Conservation (phyloP, 208 protist genomes). For the Trypanosoma boissoni region DNA sequence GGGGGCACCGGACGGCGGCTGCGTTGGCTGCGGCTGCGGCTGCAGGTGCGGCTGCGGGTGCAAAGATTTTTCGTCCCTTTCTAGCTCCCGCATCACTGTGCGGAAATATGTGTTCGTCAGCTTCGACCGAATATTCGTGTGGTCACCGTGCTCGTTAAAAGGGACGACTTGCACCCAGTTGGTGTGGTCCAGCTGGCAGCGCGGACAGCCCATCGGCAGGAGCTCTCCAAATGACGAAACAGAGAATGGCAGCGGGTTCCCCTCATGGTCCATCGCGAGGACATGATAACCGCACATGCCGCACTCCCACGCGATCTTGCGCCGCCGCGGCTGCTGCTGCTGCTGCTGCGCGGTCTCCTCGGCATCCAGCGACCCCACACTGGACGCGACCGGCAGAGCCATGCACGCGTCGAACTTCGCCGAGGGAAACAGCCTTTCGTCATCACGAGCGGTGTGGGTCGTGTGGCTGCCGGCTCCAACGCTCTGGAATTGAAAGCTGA, state of each 20-base stretch:
- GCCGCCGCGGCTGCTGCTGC: not conserved
- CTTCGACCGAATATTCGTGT: conserved; percentile 69
- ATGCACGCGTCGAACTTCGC: conserved; percentile 1
- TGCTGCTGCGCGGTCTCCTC: not conserved
- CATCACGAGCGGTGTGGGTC: too few relatives aligned
- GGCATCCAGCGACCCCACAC: not conserved
- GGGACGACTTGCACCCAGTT: conserved; percentile 61
- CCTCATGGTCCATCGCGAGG: conserved; percentile 79
- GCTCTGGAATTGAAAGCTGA: too few relatives aligned
- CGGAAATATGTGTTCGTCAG: conserved; percentile 71
- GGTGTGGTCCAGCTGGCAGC: conserved; percentile 69
- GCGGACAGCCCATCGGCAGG: conserved; percentile 74
- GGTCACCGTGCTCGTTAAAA: conserved; percentile 70
- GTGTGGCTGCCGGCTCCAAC: too few relatives aligned
- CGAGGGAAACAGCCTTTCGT: not conserved
- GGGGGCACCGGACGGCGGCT: not conserved
- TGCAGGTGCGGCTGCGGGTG: too few relatives aligned
- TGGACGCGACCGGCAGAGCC: not conserved
- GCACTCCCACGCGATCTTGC: conserved; percentile 72
- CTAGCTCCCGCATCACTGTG: not conserved
- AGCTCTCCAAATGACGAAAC: conserved; percentile 61
- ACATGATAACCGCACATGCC: conserved; percentile 79
- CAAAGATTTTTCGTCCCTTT: not conserved
- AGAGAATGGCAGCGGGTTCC: conserved; percentile 58
- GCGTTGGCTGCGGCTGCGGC: conserved; percentile 1